Evolutionary conservation across 169 alveolate genomes (phyloP).

Genomic region (Cryptosporidium tyzzeri): DNA sequence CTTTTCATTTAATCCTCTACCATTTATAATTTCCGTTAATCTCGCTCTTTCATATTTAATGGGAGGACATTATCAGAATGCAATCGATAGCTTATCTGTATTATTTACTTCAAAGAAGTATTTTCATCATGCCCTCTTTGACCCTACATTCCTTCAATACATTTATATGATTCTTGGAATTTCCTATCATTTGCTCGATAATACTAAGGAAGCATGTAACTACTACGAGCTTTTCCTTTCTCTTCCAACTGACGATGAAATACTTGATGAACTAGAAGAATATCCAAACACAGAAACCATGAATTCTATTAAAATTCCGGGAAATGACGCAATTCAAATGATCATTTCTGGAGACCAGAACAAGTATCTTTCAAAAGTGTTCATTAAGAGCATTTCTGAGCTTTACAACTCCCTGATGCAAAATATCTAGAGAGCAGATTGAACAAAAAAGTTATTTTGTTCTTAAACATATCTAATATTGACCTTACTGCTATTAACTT

Average conservation of each 20-base stretch:
- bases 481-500: not conserved
- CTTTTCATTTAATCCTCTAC: conserved; percentile 39
- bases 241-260: conserved; percentile 30
- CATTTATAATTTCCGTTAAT: conserved; percentile 35
- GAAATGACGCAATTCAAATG: conserved; percentile 47
- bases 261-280: conserved; percentile 41
- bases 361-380: conserved; percentile 34
- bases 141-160: conserved; percentile 42
- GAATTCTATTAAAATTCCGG: conserved; percentile 13
- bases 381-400: conserved; percentile 39
- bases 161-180: conserved; percentile 41
- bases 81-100: conserved; percentile 22
- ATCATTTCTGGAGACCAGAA: conserved; percentile 11
- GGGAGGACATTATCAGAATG: conserved; percentile 68
- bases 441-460: not conserved
- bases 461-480: not conserved
- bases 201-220: conserved; percentile 37
- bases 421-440: not conserved
- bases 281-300: conserved; percentile 11
- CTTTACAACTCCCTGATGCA: conserved; percentile 42
- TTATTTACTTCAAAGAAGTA: conserved; percentile 34
- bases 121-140: conserved; percentile 33
- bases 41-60: conserved; percentile 54
- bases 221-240: conserved; percentile 57
- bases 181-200: conserved; percentile 45